These are phyloP conservation scores for Nymphaea thermarum DNA, from an alignment of 164 flowering plant genomes.

Conservation along the genomic window DNA sequence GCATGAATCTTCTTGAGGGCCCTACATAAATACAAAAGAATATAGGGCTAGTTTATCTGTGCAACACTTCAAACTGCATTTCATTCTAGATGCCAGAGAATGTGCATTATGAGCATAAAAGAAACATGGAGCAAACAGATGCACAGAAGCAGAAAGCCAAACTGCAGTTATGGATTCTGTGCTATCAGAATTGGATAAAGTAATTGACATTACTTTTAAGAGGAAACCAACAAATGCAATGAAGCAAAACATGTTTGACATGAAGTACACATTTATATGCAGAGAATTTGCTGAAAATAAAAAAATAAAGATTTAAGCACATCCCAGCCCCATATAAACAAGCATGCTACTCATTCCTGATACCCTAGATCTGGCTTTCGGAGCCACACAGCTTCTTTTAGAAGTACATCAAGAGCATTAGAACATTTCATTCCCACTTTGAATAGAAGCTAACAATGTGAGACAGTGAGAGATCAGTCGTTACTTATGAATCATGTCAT, in stretches of 20 bases:
- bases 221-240: background rate
- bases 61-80: background rate
- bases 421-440: too few relatives aligned
- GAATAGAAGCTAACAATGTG: too few relatives aligned
- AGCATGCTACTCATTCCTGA: too few relatives aligned
- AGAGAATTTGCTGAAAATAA: too few relatives aligned
- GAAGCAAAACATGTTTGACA: too few relatives aligned
- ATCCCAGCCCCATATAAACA: too few relatives aligned
- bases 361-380: background rate
- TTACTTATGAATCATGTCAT: too few relatives aligned
- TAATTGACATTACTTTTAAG: background rate
- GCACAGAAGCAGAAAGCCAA: background rate
- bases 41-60: background rate
- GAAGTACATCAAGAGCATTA: background rate
- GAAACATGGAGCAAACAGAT: background rate
- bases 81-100: too few relatives aligned
- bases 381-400: background rate
- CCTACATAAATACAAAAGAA: slow-evolving; percentile 17
- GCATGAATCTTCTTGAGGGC: slow-evolving; percentile 50
- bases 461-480: too few relatives aligned
- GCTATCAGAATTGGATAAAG: background rate
- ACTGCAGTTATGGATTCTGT: background rate
- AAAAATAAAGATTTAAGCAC: background rate
- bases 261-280: background rate
- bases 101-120: background rate